A percentile compares a stretch with the other conserved stretches of the same genome.
phyloP scores from a whole-genome alignment of 2,329 filamentous ascomycete species.

The Pezicula carpinea region DNA sequence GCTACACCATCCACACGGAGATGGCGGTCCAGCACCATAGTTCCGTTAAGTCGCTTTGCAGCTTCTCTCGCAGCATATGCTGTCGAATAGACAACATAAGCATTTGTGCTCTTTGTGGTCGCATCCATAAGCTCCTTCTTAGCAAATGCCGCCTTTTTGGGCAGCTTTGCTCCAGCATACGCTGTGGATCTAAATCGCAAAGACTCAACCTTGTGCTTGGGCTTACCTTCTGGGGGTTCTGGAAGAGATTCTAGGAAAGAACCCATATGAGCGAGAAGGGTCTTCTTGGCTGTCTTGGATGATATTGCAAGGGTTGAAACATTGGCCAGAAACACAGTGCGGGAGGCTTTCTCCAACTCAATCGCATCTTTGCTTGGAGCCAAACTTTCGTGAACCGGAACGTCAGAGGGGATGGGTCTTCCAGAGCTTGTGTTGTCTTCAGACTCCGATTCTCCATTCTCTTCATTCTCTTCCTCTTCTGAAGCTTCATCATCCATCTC shows the following conservation, averaged over 20 bases:
- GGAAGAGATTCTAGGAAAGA: conserved; percentile 61
- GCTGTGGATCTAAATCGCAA: conserved; percentile 92
- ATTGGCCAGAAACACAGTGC: conserved; percentile 91
- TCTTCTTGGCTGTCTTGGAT: conserved; percentile 76
- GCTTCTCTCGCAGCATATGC: conserved; percentile 71
- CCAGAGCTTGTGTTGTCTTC: conserved; percentile 28
- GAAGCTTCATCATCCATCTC: conserved; percentile 20
- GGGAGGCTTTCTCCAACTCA: conserved; percentile 78
- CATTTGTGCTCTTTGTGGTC: conserved; percentile 90
- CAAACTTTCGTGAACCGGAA: conserved; percentile 50
- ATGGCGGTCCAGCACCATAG: conserved; percentile 78
- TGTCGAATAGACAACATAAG: conserved; percentile 85
- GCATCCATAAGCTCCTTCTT: conserved; percentile 86
- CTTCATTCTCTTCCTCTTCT: conserved; percentile 22
- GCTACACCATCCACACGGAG: conserved; percentile 87
- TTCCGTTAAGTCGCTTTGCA: conserved; percentile 75
- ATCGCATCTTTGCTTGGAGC: conserved; percentile 46
- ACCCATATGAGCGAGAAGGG: conserved; percentile 69
- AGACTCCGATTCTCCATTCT: conserved; percentile 23
- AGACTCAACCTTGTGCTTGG: conserved; percentile 74
- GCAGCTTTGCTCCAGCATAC: conserved; percentile 70
- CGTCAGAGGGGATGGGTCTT: conserved; percentile 37
- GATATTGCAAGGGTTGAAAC: conserved; percentile 79
- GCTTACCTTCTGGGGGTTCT: conserved; percentile 37
- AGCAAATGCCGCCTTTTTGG: conserved; percentile 91